These are phyloP conservation scores for Fragaria ananassa DNA, from an alignment of 306 rosid genomes.

Conservation along the genomic window DNA sequence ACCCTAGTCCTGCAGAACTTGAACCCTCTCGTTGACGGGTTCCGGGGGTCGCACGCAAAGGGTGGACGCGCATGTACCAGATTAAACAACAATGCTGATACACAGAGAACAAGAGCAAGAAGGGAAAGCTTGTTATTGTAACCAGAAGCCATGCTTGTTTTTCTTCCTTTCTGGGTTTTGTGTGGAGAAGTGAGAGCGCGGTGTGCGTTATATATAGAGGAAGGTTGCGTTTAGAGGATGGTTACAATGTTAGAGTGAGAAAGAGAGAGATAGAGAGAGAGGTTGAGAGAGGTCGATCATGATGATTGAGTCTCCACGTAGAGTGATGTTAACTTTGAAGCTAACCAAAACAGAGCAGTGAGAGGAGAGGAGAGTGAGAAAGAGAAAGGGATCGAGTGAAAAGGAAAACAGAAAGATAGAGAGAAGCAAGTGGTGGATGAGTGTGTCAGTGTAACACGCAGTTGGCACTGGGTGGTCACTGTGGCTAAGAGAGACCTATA, in stretches of 20 bases:
- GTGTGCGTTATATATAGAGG: neutral
- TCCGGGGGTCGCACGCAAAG: constrained; percentile 79
- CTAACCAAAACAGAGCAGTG: neutral
- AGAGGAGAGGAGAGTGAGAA: neutral
- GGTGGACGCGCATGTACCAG: constrained; percentile 39
- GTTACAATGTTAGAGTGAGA: constrained; percentile 1
- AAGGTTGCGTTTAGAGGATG: constrained; percentile 26
- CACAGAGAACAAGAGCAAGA: neutral
- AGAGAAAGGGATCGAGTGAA: neutral
- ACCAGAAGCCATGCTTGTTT: neutral
- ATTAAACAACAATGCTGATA: constrained; percentile 2
- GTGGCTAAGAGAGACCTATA: neutral
- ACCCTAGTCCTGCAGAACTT: constrained; percentile 43
- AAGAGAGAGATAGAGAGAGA: neutral
- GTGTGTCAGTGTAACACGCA: constrained; percentile 44
- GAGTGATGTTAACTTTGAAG: constrained; percentile 23
- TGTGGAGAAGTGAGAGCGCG: neutral
- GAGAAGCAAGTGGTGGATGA: constrained; percentile 1
- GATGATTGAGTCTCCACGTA: constrained; percentile 68
- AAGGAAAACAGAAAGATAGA: neutral
- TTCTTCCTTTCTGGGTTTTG: neutral
- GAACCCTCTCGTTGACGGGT: constrained; percentile 46
- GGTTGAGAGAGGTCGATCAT: constrained; percentile 7
- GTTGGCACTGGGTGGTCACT: constrained; percentile 26
- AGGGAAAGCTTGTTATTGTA: neutral